These are phyloP conservation scores for Cyberlindnera veronae DNA, from an alignment of 805 yeast species.

Conservation along the genomic window DNA sequence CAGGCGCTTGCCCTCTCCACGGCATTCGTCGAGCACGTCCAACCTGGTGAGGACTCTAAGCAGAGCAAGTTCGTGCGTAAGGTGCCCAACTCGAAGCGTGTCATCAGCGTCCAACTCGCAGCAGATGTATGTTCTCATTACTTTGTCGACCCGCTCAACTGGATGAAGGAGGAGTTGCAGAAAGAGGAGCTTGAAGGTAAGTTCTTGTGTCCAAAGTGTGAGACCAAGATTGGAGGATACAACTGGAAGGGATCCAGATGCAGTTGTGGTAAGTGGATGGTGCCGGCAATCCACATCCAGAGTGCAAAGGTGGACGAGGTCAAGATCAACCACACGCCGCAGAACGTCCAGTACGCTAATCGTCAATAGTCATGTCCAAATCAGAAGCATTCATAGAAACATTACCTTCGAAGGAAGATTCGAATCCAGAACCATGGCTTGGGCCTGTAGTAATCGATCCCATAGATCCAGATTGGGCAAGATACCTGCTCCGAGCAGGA, in stretches of 20 bases:
- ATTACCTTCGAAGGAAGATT: constrained; percentile 24
- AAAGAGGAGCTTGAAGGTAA: constrained; percentile 77
- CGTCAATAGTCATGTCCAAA: constrained; percentile 44
- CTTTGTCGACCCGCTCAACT: constrained; percentile 81
- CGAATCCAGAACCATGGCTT: constrained; percentile 10
- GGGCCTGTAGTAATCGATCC: constrained; percentile 6
- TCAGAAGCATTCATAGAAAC: constrained; percentile 34
- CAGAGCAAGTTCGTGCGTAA: constrained; percentile 65
- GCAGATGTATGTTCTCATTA: constrained; percentile 71
- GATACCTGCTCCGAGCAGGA: not conserved
- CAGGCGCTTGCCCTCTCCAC: constrained; percentile 59
- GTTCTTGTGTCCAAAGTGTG: constrained; percentile 80
- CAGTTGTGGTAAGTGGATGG: constrained; percentile 93
- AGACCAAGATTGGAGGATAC: constrained; percentile 83
- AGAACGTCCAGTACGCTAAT: constrained; percentile 17
- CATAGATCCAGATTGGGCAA: constrained; percentile 11
- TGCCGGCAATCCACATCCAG: constrained; percentile 84
- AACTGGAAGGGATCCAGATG: constrained; percentile 94
- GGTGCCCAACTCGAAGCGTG: constrained; percentile 58
- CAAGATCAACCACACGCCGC: constrained; percentile 15
- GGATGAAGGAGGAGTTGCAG: constrained; percentile 85
- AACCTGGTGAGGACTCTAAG: constrained; percentile 61
- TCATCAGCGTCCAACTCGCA: constrained; percentile 55
- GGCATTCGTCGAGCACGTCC: constrained; percentile 60
- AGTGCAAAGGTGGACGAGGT: constrained; percentile 73